phyloP scores from a whole-genome alignment of 179 eudicot species.

The Silene vulgaris region DNA sequence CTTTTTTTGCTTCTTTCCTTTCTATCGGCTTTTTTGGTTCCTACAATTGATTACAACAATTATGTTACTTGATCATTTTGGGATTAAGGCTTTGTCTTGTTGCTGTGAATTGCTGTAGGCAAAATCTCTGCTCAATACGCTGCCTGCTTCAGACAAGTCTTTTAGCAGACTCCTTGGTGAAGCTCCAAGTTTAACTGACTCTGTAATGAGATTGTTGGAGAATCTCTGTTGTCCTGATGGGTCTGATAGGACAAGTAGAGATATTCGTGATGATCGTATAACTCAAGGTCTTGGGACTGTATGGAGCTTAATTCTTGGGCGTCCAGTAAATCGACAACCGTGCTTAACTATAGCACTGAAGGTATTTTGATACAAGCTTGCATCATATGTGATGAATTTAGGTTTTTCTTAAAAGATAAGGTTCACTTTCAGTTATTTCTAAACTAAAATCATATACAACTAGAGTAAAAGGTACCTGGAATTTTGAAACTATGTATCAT shows the following conservation, averaged over 20 bases:
- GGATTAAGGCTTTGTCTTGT: conserved; percentile 1
- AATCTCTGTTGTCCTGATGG: conserved; percentile 56
- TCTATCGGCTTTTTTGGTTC: neutral
- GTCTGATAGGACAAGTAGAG: conserved; percentile 38
- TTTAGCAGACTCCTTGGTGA: conserved; percentile 93
- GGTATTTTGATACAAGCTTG: conserved; percentile 40
- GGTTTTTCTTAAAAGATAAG: neutral
- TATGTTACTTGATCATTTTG: neutral
- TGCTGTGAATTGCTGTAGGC: conserved; percentile 42
- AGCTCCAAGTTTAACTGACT: conserved; percentile 70
- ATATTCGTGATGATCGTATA: conserved; percentile 75
- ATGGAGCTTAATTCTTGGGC: conserved; percentile 89
- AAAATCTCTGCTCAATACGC: conserved; percentile 62
- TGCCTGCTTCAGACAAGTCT: conserved; percentile 88
- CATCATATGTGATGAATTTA: conserved; percentile 7
- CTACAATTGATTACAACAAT: neutral
- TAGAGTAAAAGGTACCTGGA: neutral
- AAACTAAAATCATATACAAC: neutral
- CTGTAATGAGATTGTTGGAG: conserved; percentile 60
- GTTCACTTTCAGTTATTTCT: conserved; percentile 1
- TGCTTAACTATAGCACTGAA: conserved; percentile 79
- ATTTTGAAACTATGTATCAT: neutral
- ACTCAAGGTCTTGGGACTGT: conserved; percentile 94
- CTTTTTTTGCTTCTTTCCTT: neutral
- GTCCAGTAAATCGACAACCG: conserved; percentile 64